phyloP scores from a whole-genome alignment of 371 early-diverging fungal species.

The Syncephalis plumigaleata region DNA sequence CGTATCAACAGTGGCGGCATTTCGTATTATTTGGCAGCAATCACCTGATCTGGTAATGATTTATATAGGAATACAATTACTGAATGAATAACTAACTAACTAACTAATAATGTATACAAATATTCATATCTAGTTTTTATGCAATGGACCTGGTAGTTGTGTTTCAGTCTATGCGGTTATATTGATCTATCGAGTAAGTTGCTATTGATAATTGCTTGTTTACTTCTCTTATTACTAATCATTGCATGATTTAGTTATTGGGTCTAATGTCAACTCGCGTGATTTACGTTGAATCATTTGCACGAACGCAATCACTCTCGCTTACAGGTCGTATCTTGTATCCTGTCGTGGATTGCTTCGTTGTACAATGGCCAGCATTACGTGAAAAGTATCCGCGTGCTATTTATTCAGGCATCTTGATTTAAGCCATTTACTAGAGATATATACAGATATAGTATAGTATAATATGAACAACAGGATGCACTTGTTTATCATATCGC shows the following conservation, averaged over 20 bases:
- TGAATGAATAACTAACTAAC: slow-evolving; percentile 5
- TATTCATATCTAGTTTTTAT: slow-evolving; percentile 27
- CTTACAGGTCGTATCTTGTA: slow-evolving; percentile 72
- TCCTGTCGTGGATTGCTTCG: slow-evolving; percentile 57
- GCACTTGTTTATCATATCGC: too few relatives aligned
- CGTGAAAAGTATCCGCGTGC: slow-evolving; percentile 30
- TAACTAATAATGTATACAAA: too few relatives aligned
- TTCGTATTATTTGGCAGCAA: slow-evolving; percentile 13
- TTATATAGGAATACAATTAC: not conserved
- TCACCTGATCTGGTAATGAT: slow-evolving; percentile 35
- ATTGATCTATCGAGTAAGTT: not conserved
- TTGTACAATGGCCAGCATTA: slow-evolving; percentile 83
- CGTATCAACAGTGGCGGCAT: slow-evolving; percentile 18
- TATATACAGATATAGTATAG: too few relatives aligned
- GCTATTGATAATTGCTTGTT: not conserved
- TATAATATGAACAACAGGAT: too few relatives aligned
- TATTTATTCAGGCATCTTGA: slow-evolving; percentile 50
- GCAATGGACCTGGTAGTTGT: slow-evolving; percentile 94
- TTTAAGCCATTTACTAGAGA: too few relatives aligned
- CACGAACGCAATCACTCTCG: slow-evolving; percentile 67
- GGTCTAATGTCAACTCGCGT: slow-evolving; percentile 37
- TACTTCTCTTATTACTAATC: slow-evolving; percentile 10
- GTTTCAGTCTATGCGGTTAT: slow-evolving; percentile 36
- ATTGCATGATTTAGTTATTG: slow-evolving; percentile 22
- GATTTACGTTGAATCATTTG: slow-evolving; percentile 82